Evolutionary conservation across 306 rosid genomes (phyloP).

Genomic region (Styphnolobium japonicum): DNA sequence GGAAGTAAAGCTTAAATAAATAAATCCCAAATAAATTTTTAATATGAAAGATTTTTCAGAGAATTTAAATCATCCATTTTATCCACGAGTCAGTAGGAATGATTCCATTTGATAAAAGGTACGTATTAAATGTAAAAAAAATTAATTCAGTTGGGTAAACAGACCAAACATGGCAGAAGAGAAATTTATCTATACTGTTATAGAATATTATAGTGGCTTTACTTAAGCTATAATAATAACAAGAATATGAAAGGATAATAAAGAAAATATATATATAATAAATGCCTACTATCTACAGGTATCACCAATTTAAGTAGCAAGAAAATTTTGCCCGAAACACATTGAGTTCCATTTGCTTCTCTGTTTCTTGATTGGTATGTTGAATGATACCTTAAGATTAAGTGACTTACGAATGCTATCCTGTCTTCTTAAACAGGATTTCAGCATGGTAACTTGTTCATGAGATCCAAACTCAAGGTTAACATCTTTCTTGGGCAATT

Average conservation of each 20-base stretch:
- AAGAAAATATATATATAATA: too few species aligned
- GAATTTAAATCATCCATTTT: background rate
- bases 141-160: background rate
- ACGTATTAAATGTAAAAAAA: too few species aligned
- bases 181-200: background rate
- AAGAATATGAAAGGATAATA: background rate
- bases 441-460: constrained; percentile 17
- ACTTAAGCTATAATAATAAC: background rate
- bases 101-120: background rate
- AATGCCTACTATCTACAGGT: too few species aligned
- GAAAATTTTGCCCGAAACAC: constrained; percentile 8
- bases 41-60: background rate
- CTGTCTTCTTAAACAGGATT: constrained; percentile 53
- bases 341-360: background rate
- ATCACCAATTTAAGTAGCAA: too few species aligned
- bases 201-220: too few species aligned
- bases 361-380: constrained; percentile 10
- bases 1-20: background rate
- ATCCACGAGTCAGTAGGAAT: background rate
- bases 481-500: constrained; percentile 5
- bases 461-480: background rate
- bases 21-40: background rate
- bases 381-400: constrained; percentile 39
- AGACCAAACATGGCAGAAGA: background rate
- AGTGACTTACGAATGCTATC: constrained; percentile 36